A percentile compares a stretch with the other conserved stretches of the same genome.
Evolutionary conservation across 1,139 yeast species (phyloP).

Genomic region (Nakaseomyces uthaithaninus): DNA sequence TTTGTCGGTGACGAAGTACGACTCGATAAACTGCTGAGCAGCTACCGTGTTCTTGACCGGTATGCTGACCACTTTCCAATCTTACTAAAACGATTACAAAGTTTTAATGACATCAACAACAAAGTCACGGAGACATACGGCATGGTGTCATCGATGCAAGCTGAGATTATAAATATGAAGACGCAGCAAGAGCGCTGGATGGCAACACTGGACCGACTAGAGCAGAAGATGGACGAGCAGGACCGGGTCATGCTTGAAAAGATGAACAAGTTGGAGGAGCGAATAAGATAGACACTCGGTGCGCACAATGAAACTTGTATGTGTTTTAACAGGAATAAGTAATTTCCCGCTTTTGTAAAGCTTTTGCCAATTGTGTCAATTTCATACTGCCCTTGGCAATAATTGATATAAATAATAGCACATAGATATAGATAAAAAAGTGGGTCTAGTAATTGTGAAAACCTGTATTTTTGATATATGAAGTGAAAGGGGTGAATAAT

Average conservation of each 20-base stretch:
- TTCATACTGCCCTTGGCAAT: too few species aligned
- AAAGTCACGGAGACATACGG: slow-evolving; percentile 47
- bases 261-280: slow-evolving; percentile 5
- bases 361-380: too few species aligned
- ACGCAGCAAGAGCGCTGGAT: slow-evolving; percentile 40
- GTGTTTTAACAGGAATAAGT: too few species aligned
- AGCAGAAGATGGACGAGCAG: slow-evolving; percentile 33
- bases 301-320: too few species aligned
- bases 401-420: too few species aligned
- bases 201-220: slow-evolving; percentile 34
- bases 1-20: slow-evolving; percentile 23
- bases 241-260: slow-evolving; percentile 14
- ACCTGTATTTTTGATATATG: too few species aligned
- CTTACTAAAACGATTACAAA: slow-evolving; percentile 38
- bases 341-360: too few species aligned
- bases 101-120: slow-evolving; percentile 40
- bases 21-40: slow-evolving; percentile 36
- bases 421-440: too few species aligned
- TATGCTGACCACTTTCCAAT: slow-evolving; percentile 37
- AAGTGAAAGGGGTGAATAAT: too few species aligned
- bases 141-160: slow-evolving; percentile 43
- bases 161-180: slow-evolving; percentile 33
- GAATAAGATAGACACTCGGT: too few species aligned
- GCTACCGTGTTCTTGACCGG: slow-evolving; percentile 35
- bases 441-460: too few species aligned